Percentiles rank a stretch among this genome's conserved stretches.
phyloP scores from a whole-genome alignment of 2,329 filamentous ascomycete genomes.

The Sarocladium kiliense region DNA sequence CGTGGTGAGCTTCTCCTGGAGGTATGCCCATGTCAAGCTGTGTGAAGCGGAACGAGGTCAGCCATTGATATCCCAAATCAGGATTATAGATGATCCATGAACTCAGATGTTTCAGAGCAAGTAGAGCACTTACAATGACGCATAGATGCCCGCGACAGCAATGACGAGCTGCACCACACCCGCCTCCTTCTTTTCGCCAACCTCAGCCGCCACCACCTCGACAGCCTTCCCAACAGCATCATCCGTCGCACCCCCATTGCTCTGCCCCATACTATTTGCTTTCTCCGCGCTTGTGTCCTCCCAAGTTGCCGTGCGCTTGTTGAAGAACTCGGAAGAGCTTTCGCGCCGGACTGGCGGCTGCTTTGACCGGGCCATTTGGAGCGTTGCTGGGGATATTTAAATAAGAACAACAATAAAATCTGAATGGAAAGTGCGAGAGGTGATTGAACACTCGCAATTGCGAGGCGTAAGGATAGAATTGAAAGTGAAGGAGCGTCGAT shows the following conservation, averaged over 20 bases:
- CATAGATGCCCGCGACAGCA: conserved; percentile 93
- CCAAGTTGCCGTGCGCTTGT: conserved; percentile 37
- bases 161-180: conserved; percentile 73
- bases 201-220: conserved; percentile 20
- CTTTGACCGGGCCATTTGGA: conserved; percentile 66
- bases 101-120: no score
- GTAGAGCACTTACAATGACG: conserved; percentile 69
- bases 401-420: conserved; percentile 3
- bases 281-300: conserved; percentile 26
- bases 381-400: background rate
- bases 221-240: conserved; percentile 19
- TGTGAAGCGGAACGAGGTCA: background rate
- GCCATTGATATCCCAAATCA: background rate
- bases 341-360: conserved; percentile 62
- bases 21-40: conserved; percentile 89
- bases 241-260: conserved; percentile 19
- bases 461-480: no score
- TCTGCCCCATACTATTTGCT: conserved; percentile 4
- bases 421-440: conserved; percentile 17
- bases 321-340: conserved; percentile 61
- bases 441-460: no score
- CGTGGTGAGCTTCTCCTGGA: conserved; percentile 96
- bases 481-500: conserved; percentile 12
- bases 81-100: no score
- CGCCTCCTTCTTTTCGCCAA: conserved; percentile 38